These are phyloP conservation scores for Flueggea neowawraea DNA, from an alignment of 441 rosid species.

Conservation along the genomic window DNA sequence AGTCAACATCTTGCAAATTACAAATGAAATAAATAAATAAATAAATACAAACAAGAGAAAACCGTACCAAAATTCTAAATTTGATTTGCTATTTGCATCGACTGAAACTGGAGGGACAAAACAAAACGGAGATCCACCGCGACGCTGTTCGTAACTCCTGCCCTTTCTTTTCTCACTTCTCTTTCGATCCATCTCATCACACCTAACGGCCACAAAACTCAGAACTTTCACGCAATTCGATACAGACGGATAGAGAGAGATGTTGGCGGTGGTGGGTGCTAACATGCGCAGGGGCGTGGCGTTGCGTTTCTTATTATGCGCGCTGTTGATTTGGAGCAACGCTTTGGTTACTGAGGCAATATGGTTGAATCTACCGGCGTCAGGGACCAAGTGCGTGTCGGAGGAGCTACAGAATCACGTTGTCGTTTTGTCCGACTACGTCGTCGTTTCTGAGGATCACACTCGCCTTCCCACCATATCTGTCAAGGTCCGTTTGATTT, in stretches of 20 bases:
- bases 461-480: slow-evolving; percentile 56
- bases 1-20: no score
- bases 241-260: neutral
- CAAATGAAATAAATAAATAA: no score
- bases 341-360: slow-evolving; percentile 39
- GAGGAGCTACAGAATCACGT: slow-evolving; percentile 83
- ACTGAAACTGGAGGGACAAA: no score
- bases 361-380: slow-evolving; percentile 64
- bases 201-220: no score
- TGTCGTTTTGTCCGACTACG: slow-evolving; percentile 75
- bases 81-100: no score
- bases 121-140: no score
- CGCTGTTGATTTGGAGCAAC: slow-evolving; percentile 10
- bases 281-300: slow-evolving; percentile 8
- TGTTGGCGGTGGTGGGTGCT: slow-evolving; percentile 3
- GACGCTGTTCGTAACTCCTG: no score
- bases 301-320: slow-evolving; percentile 1
- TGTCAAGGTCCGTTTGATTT: slow-evolving; percentile 43
- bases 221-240: no score
- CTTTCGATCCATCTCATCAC: no score
- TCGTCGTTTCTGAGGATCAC: slow-evolving; percentile 69
- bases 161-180: no score
- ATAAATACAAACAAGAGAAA: no score
- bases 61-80: no score
- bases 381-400: slow-evolving; percentile 86